Evolutionary conservation across 768 basidiomycete species (phyloP), one percentile per base, ranked within the genome.

Genomic region (Suillus variegatus): DNA sequence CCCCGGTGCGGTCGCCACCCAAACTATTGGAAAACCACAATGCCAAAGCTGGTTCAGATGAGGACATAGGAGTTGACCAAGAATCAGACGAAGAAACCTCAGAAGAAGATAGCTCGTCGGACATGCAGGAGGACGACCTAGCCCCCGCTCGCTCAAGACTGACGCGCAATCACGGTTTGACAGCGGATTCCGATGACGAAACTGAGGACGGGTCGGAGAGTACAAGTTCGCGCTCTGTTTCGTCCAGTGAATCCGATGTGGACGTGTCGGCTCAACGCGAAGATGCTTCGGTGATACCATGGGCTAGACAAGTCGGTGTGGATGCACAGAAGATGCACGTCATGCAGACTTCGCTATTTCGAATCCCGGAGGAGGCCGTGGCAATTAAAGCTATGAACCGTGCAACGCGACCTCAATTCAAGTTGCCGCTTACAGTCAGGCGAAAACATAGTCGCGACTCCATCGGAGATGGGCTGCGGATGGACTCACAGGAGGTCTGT

Each of bases 301-400:
- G 92, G 90, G 87, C 89, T 16, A 84, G 88, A 56, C 86, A 86
- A 60, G 75, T 89, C 35, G 90, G 91, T 6, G 81, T 95, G n/a
- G 93, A 96, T 74, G 84, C 89, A 16, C 92, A 93, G 75, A 90
- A 89, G 78, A 88, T 95, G 84, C 92, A 94, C 71, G 92, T 96
- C 62, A 97, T 97, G 95, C 95, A 97, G 72, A 88, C 92, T 0
- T 90, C 92, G 41, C 78, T 97, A 61, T 97, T 97, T 73, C 85
- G 89, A 54, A 82, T 87, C 74, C 89, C 89, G 16, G 90, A 92
- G 73, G 89, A 91, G 71, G 88, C 86, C 16, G 90, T 85, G 2
- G 86, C 86, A 2, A 79, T 91, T 63, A 85, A 82, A 68, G 85
- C 84, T 41, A 70, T 86, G 69, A 84, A 82, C 66, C 78, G 84